Evolutionary conservation across 2,329 filamentous ascomycete species (phyloP).

Genomic region (Knufia petricola): DNA sequence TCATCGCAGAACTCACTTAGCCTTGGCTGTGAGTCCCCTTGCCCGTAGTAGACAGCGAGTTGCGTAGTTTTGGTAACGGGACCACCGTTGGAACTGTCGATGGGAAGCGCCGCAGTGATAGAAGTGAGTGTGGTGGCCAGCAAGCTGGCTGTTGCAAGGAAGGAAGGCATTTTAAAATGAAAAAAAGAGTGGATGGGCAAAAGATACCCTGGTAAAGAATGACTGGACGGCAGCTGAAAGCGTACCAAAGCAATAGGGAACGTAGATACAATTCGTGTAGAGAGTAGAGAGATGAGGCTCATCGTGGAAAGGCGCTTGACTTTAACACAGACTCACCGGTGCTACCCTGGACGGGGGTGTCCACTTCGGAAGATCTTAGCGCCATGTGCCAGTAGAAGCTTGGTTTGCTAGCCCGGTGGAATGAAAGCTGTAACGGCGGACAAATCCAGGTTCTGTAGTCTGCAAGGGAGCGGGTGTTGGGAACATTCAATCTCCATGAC

Average conservation of each 20-base stretch:
- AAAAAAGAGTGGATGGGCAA: slow-evolving; percentile 10
- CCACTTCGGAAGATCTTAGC: not conserved
- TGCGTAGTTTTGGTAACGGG: not conserved
- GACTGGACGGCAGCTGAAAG: slow-evolving; percentile 8
- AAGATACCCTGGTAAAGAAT: slow-evolving; percentile 1
- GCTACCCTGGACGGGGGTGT: not conserved
- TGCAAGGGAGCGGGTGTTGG: not conserved
- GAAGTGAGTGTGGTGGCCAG: slow-evolving; percentile 5
- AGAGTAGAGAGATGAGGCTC: not conserved
- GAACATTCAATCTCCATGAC: not conserved
- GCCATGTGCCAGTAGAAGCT: not conserved
- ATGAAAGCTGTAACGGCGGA: not conserved
- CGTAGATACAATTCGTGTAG: not conserved
- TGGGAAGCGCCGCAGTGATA: slow-evolving; percentile 1
- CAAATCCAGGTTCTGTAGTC: not conserved
- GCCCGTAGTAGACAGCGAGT: slow-evolving; percentile 32
- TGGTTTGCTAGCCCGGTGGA: not conserved
- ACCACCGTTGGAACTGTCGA: not conserved
- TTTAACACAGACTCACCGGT: not conserved
- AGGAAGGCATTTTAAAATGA: slow-evolving; percentile 4
- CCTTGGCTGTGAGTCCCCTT: slow-evolving; percentile 41
- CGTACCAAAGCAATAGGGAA: slow-evolving; percentile 5
- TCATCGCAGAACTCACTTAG: slow-evolving; percentile 45
- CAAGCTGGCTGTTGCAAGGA: slow-evolving; percentile 4
- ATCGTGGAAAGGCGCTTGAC: not conserved